Percentiles rank a stretch among this genome's conserved stretches.
phyloP scores from a whole-genome alignment of 192 early-diverging fungal species.

The Rhizophagus sp. region DNA sequence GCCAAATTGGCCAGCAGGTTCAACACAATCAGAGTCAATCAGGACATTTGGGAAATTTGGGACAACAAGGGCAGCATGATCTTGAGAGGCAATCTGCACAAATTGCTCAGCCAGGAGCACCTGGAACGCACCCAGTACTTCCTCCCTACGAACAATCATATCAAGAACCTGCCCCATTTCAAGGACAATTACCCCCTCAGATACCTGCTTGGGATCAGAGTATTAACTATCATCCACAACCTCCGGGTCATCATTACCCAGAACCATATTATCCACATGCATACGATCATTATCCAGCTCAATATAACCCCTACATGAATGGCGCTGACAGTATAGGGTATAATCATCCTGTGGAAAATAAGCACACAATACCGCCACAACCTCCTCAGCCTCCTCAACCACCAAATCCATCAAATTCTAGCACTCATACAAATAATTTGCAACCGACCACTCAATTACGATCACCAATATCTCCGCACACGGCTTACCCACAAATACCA shows the following conservation, averaged over 20 bases:
- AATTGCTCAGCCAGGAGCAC: neutral
- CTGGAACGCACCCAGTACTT: neutral
- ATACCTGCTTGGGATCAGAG: slow-evolving; percentile 19
- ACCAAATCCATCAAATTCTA: neutral
- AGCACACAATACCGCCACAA: slow-evolving; percentile 8
- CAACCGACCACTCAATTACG: neutral
- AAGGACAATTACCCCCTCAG: slow-evolving; percentile 24
- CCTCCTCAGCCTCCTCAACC: slow-evolving; percentile 20
- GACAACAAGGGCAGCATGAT: slow-evolving; percentile 13
- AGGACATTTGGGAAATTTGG: neutral
- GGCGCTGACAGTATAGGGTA: neutral
- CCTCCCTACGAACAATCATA: neutral
- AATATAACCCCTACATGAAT: neutral
- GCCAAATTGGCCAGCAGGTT: neutral
- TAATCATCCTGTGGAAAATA: slow-evolving; percentile 1
- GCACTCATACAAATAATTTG: neutral
- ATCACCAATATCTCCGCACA: slow-evolving; percentile 2
- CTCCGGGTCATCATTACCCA: neutral
- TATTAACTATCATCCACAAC: slow-evolving; percentile 1
- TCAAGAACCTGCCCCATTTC: slow-evolving; percentile 23
- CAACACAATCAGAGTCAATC: neutral
- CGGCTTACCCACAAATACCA: neutral
- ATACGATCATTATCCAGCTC: slow-evolving; percentile 6
- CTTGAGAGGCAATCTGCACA: neutral
- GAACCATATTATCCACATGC: neutral